Evolutionary conservation across 176 grass and related monocot species (phyloP).

Genomic region (Aegilops bicornis): DNA sequence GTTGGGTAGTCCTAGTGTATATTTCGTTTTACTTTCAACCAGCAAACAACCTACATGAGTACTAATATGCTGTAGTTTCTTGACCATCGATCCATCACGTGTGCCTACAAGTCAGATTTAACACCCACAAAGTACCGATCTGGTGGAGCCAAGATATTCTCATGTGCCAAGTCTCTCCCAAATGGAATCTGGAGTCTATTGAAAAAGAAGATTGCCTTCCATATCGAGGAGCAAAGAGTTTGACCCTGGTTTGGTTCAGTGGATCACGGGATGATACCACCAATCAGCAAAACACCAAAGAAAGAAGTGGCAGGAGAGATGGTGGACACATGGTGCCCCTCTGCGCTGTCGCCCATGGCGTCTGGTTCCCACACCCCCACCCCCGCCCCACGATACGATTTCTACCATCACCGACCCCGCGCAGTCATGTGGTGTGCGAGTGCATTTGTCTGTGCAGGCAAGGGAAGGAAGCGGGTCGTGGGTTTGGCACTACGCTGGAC

Average conservation of each 20-base stretch:
- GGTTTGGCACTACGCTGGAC: too few relatives aligned
- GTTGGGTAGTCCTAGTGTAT: too few relatives aligned
- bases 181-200: not conserved
- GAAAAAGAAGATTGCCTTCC: not conserved
- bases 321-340: not conserved
- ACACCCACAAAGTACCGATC: not conserved
- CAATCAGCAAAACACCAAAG: conserved; percentile 17
- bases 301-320: not conserved
- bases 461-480: too few relatives aligned
- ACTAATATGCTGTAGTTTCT: not conserved
- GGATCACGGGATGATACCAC: conserved; percentile 22
- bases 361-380: not conserved
- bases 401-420: too few relatives aligned
- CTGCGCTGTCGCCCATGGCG: conserved; percentile 39
- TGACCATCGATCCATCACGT: too few relatives aligned
- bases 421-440: too few relatives aligned
- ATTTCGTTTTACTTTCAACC: not conserved
- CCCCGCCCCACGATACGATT: not conserved
- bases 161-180: not conserved
- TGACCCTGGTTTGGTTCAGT: conserved; percentile 23
- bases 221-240: not conserved
- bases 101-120: not conserved
- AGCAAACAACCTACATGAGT: not conserved
- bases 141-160: not conserved
- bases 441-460: too few relatives aligned